Base-by-base conservation (phyloP, 306 rosid species). In the Vicia faba region DNA sequence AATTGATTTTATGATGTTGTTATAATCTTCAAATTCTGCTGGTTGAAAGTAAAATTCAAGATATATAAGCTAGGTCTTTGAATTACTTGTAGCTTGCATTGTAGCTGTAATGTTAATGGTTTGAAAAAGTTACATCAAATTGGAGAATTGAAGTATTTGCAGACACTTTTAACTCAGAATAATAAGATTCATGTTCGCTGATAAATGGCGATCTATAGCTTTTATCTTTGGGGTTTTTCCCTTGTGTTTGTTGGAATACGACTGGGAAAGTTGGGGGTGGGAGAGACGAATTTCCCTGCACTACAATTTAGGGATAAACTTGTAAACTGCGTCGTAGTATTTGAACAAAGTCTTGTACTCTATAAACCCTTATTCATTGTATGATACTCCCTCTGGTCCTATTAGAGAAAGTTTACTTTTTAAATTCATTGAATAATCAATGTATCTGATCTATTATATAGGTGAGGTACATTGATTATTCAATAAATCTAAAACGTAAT, bases 61-160 rank as follows among this genome's bases (percentile, higher is more conserved):
- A 11, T 72, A 44, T 18, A 2, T 69, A 29, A 71, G 44, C 18
- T 44, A 16, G 15, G 58, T 59, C 12, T 31, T 75, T 51, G 13
- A 31, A 19, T 14, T 39, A 35, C 11, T 43, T 14, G 43, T 44
- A 69, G 33, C 14, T 56, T 18, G n/a, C 49, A 44, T 36, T 48
- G 62, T 75, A 68, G 69, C 45, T 40, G 8, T 19, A 15, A 54
- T 19, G 28, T 78, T 67, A 39, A 55, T 31, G 62, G 71, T 50
- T 68, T 66, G 7, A 38, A 61, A 56, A 19, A 18, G 31, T 61
- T 2, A 11, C 33, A 53, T 49, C 5, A 35, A 60, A 68, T 58
- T 25, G 26, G 41, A 41, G 72, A 60, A 46, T 31, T 35, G 18
- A 54, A 33, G 51, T 64, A 61, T 2, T 78, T 61, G 2, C 68